These are phyloP conservation scores for Tolypocladium tundrense DNA, from an alignment of 2,329 filamentous ascomycete species.

Conservation along the genomic window DNA sequence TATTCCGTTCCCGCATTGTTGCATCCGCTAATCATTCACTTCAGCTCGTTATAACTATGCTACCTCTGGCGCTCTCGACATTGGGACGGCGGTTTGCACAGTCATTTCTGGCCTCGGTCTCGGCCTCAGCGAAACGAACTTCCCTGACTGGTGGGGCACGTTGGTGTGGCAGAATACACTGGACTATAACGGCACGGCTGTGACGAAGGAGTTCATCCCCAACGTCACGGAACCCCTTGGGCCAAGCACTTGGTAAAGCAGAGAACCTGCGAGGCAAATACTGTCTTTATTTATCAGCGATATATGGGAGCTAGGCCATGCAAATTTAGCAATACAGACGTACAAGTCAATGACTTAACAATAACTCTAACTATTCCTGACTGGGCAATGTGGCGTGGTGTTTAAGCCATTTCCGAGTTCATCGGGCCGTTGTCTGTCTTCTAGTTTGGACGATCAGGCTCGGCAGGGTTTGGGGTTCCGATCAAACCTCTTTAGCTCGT, in stretches of 20 bases:
- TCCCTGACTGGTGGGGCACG: constrained; percentile 40
- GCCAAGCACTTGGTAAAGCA: constrained; percentile 12
- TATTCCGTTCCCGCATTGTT: constrained; percentile 12
- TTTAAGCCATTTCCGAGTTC: too few species aligned
- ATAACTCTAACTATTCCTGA: too few species aligned
- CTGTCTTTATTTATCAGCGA: too few species aligned
- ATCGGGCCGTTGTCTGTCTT: too few species aligned
- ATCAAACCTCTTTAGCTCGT: too few species aligned
- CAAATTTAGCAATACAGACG: too few species aligned
- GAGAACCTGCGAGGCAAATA: too few species aligned
- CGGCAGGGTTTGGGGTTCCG: too few species aligned
- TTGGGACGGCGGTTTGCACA: constrained; percentile 45
- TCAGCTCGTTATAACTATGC: constrained; percentile 42
- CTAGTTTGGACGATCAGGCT: too few species aligned
- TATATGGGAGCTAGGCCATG: too few species aligned
- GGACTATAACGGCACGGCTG: constrained; percentile 15
- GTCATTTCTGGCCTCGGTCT: constrained; percentile 40
- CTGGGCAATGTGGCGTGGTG: too few species aligned
- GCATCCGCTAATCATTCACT: background rate
- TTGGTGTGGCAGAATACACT: constrained; percentile 16
- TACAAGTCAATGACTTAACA: too few species aligned
- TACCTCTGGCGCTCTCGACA: constrained; percentile 45
- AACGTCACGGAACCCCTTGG: constrained; percentile 15
- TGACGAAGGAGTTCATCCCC: constrained; percentile 13
- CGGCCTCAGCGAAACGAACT: constrained; percentile 29